Evolutionary conservation across 768 basidiomycete genomes (phyloP).

Genomic region (Plicaturopsis crispa): DNA sequence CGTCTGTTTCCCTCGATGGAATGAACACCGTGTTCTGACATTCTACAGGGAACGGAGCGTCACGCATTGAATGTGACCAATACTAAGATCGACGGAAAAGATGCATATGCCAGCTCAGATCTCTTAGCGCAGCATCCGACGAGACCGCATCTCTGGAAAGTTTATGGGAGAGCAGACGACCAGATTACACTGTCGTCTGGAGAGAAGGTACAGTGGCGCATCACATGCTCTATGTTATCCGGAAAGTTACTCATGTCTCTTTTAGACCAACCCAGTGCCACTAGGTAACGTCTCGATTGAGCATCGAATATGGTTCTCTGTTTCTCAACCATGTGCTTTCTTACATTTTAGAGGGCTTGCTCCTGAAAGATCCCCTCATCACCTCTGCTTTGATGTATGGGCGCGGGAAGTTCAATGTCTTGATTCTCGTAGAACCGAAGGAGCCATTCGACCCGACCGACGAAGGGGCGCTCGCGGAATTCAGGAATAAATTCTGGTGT

Average conservation of each 20-base stretch:
- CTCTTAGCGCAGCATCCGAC: slow-evolving; percentile 33
- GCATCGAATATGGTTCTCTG: slow-evolving; percentile 7
- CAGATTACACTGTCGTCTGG: slow-evolving; percentile 36
- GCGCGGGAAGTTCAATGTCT: slow-evolving; percentile 29
- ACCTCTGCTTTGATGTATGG: slow-evolving; percentile 30
- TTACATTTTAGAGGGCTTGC: slow-evolving; percentile 21
- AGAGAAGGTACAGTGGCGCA: slow-evolving; percentile 30
- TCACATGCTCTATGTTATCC: too few species aligned
- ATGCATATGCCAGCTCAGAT: slow-evolving; percentile 31
- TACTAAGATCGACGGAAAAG: slow-evolving; percentile 18
- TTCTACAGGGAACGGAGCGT: too few species aligned
- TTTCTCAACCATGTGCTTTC: background rate
- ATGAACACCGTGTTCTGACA: background rate
- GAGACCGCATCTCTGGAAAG: slow-evolving; percentile 23
- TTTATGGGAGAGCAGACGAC: slow-evolving; percentile 36
- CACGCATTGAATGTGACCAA: slow-evolving; percentile 21
- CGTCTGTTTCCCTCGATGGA: background rate
- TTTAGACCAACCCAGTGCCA: slow-evolving; percentile 30
- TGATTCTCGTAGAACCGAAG: slow-evolving; percentile 31
- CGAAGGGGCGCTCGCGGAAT: slow-evolving; percentile 18
- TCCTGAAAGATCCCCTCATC: slow-evolving; percentile 25
- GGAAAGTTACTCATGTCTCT: background rate
- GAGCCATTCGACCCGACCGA: slow-evolving; percentile 24
- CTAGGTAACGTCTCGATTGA: slow-evolving; percentile 16
- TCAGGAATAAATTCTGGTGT: slow-evolving; percentile 22